Conservation (phyloP, 495 filamentous ascomycete genomes). For the Baudoinia panamericana region DNA sequence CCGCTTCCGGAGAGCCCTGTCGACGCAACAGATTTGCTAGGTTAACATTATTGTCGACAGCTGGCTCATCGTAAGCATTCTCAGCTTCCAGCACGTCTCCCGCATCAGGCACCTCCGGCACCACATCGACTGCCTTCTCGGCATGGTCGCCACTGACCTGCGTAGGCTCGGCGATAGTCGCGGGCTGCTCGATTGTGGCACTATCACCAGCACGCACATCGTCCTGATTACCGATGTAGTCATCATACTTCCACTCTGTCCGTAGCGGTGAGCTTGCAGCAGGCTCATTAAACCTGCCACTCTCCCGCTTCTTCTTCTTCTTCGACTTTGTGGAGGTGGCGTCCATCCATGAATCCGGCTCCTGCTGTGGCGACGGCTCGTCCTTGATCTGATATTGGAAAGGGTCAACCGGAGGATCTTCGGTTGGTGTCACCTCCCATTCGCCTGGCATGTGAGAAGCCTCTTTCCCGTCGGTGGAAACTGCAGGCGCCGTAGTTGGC, state of each 20-base stretch:
- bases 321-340: constrained; percentile 23
- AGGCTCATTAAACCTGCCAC: constrained; percentile 24
- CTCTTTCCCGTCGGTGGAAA: not conserved
- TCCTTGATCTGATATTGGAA: constrained; percentile 15
- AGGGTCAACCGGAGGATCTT: constrained; percentile 8
- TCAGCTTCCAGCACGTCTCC: too few species aligned
- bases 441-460: constrained; percentile 6
- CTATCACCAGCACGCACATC: not conserved
- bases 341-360: constrained; percentile 12
- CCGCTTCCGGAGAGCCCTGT: constrained; percentile 7
- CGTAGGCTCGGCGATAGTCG: too few species aligned
- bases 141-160: too few species aligned
- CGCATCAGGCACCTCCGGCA: too few species aligned
- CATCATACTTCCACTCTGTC: constrained; percentile 25
- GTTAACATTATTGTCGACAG: too few species aligned
- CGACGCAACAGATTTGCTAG: too few species aligned
- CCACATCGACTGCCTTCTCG: too few species aligned
- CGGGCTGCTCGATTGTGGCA: not conserved
- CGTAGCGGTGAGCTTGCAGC: constrained; percentile 24
- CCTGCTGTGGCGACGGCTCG: not conserved
- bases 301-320: constrained; percentile 24
- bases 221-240: constrained; percentile 17
- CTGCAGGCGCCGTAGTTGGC: not conserved
- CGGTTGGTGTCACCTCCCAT: constrained; percentile 1
- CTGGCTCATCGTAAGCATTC: too few species aligned